phyloP scores from a whole-genome alignment of 164 flowering plant genomes.

The Protea cynaroides region DNA sequence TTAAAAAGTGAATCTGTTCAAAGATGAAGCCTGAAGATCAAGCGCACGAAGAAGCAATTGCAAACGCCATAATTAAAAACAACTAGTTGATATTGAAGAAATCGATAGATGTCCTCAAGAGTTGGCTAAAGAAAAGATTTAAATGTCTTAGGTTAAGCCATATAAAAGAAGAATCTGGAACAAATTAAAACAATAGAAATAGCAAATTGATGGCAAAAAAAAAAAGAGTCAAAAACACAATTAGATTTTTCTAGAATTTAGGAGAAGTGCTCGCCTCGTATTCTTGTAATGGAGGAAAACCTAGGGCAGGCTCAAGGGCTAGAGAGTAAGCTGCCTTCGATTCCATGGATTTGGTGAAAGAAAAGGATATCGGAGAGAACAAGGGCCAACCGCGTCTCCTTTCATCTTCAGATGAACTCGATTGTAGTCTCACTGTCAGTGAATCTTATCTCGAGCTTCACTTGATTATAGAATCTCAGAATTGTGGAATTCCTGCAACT shows the following conservation, averaged over 20 bases:
- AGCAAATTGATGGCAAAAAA: not conserved
- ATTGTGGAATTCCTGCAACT: conserved; percentile 3
- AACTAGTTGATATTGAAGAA: not conserved
- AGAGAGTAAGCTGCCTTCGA: too few relatives aligned
- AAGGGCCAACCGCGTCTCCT: conserved; percentile 10
- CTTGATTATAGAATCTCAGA: too few relatives aligned
- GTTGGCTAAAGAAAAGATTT: not conserved
- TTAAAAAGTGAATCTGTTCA: not conserved
- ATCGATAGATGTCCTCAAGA: too few relatives aligned
- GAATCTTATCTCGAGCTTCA: too few relatives aligned
- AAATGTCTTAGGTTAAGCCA: not conserved
- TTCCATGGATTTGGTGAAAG: not conserved
- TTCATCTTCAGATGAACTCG: too few relatives aligned
- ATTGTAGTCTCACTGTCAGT: too few relatives aligned
- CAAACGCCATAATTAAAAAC: too few relatives aligned
- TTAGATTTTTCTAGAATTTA: too few relatives aligned
- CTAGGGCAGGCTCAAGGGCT: too few relatives aligned
- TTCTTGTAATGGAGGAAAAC: not conserved
- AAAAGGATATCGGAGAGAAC: conserved; percentile 4
- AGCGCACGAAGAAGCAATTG: not conserved
- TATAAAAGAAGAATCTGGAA: conserved; percentile 5
- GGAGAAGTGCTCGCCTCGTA: not conserved
- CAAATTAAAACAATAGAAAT: not conserved
- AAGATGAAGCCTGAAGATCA: not conserved
- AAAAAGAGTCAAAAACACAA: too few relatives aligned